These are phyloP conservation scores for Paramecium biaurelia DNA, from an alignment of 73 alveolate species.

Conservation along the genomic window DNA sequence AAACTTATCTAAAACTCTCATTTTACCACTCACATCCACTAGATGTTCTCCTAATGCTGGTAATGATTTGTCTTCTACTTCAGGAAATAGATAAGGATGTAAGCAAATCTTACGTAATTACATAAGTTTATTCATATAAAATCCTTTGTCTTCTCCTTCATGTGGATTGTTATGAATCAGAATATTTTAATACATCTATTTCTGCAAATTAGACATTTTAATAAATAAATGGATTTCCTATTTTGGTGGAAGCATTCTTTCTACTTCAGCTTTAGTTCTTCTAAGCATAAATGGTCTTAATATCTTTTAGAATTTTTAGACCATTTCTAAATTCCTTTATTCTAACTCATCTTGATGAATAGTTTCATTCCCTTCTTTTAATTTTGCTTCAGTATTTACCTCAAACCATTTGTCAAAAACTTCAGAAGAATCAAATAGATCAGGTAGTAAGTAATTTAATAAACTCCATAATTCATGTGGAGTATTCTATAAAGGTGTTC, in stretches of 20 bases:
- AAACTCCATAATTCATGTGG: conserved; percentile 98
- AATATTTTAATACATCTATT: conserved; percentile 79
- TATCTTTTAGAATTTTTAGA: conserved; percentile 90
- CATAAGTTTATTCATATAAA: conserved; percentile 89
- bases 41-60: conserved; percentile 87
- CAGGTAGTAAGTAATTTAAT: conserved; percentile 96
- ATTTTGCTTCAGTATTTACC: conserved; percentile 60
- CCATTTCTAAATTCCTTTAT: conserved; percentile 88
- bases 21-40: conserved; percentile 82
- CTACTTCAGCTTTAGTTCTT: conserved; percentile 98
- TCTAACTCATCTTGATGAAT: conserved; percentile 86
- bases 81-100: conserved; percentile 93
- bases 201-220: conserved; percentile 86
- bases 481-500: conserved; percentile 98
- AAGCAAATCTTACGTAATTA: conserved; percentile 93
- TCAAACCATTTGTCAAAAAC: conserved; percentile 92
- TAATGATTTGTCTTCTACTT: conserved; percentile 83
- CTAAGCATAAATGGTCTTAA: conserved; percentile 95
- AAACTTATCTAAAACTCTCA: conserved; percentile 88
- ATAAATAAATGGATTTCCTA: conserved; percentile 90
- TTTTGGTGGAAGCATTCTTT: conserved; percentile 93
- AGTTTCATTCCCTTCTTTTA: conserved; percentile 40
- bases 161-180: conserved; percentile 64
- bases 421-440: conserved; percentile 86
- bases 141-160: conserved; percentile 79